A percentile compares a stretch with the other conserved stretches of the same genome.
Evolutionary conservation across 768 basidiomycete genomes (phyloP).

Genomic region (Dentipellis fragilis): DNA sequence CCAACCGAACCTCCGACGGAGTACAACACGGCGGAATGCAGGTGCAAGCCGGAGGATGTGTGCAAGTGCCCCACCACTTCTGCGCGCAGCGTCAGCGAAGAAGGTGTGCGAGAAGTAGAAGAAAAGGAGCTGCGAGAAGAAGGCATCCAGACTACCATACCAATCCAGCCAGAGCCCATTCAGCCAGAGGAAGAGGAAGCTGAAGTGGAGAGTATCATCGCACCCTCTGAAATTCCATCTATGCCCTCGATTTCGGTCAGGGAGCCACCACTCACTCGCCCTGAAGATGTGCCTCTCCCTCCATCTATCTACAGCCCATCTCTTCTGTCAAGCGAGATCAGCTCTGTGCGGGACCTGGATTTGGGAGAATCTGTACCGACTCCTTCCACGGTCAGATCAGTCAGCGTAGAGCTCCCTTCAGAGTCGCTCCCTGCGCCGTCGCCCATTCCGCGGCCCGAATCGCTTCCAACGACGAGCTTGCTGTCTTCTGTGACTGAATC

Average conservation of each 20-base stretch:
- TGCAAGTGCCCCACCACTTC: conserved; percentile 1
- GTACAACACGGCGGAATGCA: conserved; percentile 35
- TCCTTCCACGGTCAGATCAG: neutral
- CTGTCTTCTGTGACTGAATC: conserved; percentile 9
- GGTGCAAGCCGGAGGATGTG: conserved; percentile 12
- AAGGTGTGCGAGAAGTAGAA: neutral
- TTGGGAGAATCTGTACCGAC: neutral
- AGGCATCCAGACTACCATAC: neutral
- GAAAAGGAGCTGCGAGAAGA: conserved; percentile 1
- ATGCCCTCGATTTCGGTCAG: conserved; percentile 2
- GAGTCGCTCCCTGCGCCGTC: conserved; percentile 16
- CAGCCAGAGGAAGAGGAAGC: neutral
- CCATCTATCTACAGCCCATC: conserved; percentile 23
- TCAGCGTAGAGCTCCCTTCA: conserved; percentile 1
- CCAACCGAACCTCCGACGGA: conserved; percentile 34
- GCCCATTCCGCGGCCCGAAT: conserved; percentile 14
- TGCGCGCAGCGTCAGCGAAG: neutral
- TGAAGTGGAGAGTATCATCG: neutral
- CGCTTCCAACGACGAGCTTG: conserved; percentile 17
- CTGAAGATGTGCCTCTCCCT: conserved; percentile 34
- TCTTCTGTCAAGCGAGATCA: conserved; percentile 6
- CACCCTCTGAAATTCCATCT: neutral
- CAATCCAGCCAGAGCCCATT: neutral
- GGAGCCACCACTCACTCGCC: conserved; percentile 9
- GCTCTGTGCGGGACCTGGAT: neutral